Percentiles rank a stretch among this genome's conserved stretches.
Conservation (phyloP, 2,329 filamentous ascomycete genomes). For the Alternaria novae-zelandiae region DNA sequence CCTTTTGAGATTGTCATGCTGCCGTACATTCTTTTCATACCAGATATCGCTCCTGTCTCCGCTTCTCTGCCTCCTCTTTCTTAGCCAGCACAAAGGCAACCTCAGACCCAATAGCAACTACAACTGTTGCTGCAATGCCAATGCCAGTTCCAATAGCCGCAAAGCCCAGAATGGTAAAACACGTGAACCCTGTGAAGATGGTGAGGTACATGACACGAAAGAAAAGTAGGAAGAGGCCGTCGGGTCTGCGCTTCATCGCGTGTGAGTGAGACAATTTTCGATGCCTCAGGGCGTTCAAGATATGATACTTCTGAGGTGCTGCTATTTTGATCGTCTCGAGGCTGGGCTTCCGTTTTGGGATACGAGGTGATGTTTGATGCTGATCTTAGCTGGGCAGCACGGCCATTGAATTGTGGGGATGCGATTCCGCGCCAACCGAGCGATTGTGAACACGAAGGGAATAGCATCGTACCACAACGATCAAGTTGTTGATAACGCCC, state of each 20-base stretch:
- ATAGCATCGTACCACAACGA: not conserved
- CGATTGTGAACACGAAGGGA: not conserved
- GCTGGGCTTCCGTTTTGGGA: not conserved
- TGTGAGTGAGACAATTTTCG: not conserved
- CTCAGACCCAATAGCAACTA: slow-evolving; percentile 18
- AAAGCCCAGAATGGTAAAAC: slow-evolving; percentile 21
- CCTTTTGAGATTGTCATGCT: not conserved
- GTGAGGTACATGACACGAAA: slow-evolving; percentile 21
- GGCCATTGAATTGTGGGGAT: slow-evolving; percentile 5
- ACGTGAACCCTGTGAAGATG: slow-evolving; percentile 18
- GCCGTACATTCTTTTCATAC: not conserved
- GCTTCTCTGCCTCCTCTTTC: slow-evolving; percentile 6
- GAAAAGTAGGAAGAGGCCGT: slow-evolving; percentile 19
- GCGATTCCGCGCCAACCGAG: slow-evolving; percentile 1
- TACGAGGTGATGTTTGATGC: slow-evolving; percentile 7
- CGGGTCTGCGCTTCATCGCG: slow-evolving; percentile 7
- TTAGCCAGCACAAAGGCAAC: slow-evolving; percentile 12
- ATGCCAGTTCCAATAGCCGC: slow-evolving; percentile 14
- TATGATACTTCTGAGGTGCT: not conserved
- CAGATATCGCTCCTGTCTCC: slow-evolving; percentile 10
- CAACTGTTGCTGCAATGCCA: slow-evolving; percentile 14
- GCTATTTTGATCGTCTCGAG: slow-evolving; percentile 1
- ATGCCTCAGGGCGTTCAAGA: not conserved
- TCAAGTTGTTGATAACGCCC: not conserved
- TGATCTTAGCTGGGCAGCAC: slow-evolving; percentile 6